Base-by-base conservation (phyloP, 768 basidiomycete species). In the Pisolithus sp. region DNA sequence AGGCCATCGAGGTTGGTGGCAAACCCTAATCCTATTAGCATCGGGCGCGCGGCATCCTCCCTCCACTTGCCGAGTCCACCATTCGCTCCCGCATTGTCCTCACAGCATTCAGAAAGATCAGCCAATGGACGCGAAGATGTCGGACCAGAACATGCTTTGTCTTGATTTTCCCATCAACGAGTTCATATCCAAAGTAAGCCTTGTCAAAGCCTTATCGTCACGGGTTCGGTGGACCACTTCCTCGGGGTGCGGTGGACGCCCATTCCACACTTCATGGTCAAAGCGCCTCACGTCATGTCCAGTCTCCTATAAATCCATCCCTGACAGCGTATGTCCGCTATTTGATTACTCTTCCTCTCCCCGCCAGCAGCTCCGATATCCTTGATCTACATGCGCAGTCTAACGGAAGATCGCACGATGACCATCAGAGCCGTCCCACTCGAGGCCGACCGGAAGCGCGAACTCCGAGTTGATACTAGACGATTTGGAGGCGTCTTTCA, bases 401-500 rank as follows among this genome's bases (percentile, higher is more conserved):
- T 45, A 42, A 46, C 36, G 2, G 43, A 40, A 34, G 53, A 40
- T 26, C 24, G 40, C 41, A 41, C 34, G 13, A 4, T 45, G 24
- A 15, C 46, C 42, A 53, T 53, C 46, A 54, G 15, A 44, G 56
- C 53, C 45, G 54, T 37, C 31, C 50, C 42, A 38, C n/a, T n/a
- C 44, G 20, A 8, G 36, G 34, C 34, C 4, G 34, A 34, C 3
- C 12, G 15, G 34, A 34, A 34, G 5, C 15, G 34, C 34, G 40
- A 42, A 18, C 6, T n/a, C n/a, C 50, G 48, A 12, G 50, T 45
- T 15, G 59, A 68, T 9, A 64, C 58, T 46, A 64, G 68, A 31
- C 63, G 68, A 36, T 67, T 63, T 37, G 68, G 56, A 2, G 18
- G 42, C 18, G 51, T 67, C 46, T 59, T 67, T 37, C 46, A 57